phyloP scores from a whole-genome alignment of 495 filamentous ascomycete species.

The Aspergillus nanangensis region DNA sequence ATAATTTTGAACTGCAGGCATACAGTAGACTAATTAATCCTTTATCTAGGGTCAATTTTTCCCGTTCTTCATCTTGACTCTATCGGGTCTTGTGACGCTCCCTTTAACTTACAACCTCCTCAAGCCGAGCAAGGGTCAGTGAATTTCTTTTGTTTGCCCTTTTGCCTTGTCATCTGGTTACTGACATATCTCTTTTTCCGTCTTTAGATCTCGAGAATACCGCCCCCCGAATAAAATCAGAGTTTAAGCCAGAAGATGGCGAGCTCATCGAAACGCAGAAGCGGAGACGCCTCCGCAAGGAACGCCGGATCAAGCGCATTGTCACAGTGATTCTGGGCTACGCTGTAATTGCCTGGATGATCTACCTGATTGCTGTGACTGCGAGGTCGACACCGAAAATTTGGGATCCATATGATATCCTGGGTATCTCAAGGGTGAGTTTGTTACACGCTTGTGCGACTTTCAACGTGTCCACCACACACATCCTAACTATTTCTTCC shows the following conservation, averaged over 20 bases:
- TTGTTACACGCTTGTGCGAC: not conserved
- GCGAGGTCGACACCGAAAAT: conserved; percentile 68
- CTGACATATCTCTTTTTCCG: not conserved
- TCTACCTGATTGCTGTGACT: conserved; percentile 81
- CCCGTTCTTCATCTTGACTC: conserved; percentile 94
- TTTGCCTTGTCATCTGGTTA: not conserved
- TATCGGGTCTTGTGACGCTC: conserved; percentile 80
- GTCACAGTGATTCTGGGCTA: conserved; percentile 73
- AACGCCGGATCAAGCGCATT: conserved; percentile 83
- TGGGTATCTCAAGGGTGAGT: conserved; percentile 75
- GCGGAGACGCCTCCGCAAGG: conserved; percentile 83
- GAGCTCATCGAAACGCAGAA: conserved; percentile 81
- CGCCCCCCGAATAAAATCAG: conserved; percentile 64
- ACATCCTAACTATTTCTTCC: conserved; percentile 3
- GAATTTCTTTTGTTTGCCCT: conserved; percentile 1
- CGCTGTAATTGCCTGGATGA: conserved; percentile 83
- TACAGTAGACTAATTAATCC: not conserved
- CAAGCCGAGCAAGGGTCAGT: conserved; percentile 67
- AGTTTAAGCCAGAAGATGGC: conserved; percentile 75
- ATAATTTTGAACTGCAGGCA: not conserved
- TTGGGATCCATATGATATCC: conserved; percentile 94
- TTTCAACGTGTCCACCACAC: not conserved
- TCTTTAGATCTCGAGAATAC: conserved; percentile 58
- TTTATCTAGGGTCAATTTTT: conserved; percentile 83
- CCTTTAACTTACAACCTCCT: conserved; percentile 86